Percentiles rank a stretch among this genome's conserved stretches.
Conservation (phyloP, 208 protist species). For the Endotrypanum monterogeii region DNA sequence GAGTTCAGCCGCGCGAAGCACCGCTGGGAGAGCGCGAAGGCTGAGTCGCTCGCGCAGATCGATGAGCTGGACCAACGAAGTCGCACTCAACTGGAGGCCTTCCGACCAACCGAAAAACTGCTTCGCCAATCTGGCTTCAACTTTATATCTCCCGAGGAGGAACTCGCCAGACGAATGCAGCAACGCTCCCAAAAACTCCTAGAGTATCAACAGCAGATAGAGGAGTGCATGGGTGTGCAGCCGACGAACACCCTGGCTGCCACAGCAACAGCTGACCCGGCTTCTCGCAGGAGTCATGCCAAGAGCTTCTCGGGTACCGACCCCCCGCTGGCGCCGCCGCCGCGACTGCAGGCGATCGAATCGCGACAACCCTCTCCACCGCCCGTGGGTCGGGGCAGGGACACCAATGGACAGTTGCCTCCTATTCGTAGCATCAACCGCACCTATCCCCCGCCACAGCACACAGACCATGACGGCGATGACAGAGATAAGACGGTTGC, state of each 20-base stretch:
- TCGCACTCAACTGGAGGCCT: constrained; percentile 54
- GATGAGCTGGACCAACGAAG: constrained; percentile 51
- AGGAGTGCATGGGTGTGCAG: constrained; percentile 30
- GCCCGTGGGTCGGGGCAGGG: neutral
- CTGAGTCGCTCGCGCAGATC: constrained; percentile 65
- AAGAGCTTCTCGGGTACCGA: neutral
- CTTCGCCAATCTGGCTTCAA: constrained; percentile 61
- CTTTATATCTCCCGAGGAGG: constrained; percentile 69
- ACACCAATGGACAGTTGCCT: neutral
- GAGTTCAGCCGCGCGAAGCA: constrained; percentile 85
- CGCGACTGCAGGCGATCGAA: constrained; percentile 1
- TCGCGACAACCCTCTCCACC: neutral
- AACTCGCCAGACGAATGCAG: constrained; percentile 64
- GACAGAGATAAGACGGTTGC: neutral
- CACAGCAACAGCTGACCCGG: neutral
- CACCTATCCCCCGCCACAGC: neutral
- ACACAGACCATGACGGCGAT: neutral
- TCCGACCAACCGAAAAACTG: constrained; percentile 70
- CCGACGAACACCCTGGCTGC: neutral
- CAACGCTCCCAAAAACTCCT: constrained; percentile 71
- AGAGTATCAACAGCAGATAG: constrained; percentile 81
- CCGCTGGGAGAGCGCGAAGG: constrained; percentile 58
- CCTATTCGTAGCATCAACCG: neutral
- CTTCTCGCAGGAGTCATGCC: neutral
- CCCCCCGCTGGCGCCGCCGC: neutral